Percentiles rank a stretch among this genome's conserved stretches.
phyloP scores from a whole-genome alignment of 225 moss, liverwort and hornwort species.

The Polytrichum commune region DNA sequence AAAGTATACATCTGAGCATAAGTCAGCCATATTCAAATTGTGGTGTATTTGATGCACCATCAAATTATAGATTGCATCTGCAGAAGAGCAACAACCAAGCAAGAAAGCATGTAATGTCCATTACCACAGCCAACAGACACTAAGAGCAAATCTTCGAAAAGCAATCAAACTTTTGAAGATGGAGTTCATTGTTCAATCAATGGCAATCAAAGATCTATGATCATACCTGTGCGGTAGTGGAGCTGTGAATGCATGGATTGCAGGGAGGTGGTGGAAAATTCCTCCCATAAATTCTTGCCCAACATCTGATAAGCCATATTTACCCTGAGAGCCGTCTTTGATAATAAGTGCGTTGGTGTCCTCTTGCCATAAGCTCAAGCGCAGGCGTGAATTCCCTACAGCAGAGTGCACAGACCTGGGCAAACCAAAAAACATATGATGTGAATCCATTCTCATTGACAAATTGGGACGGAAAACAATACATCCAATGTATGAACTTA shows the following conservation, averaged over 20 bases:
- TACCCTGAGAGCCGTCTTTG: constrained; percentile 22
- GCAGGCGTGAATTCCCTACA: constrained; percentile 58
- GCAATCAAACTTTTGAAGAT: background rate
- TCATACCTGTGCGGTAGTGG: constrained; percentile 60
- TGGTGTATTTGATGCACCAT: too few relatives aligned
- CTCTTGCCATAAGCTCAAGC: constrained; percentile 63
- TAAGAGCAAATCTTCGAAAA: background rate
- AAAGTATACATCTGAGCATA: too few relatives aligned
- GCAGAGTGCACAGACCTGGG: constrained; percentile 20
- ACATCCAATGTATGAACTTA: too few relatives aligned
- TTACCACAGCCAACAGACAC: background rate
- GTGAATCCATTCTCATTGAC: too few relatives aligned
- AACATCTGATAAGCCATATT: constrained; percentile 57
- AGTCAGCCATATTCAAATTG: too few relatives aligned
- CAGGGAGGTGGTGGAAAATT: constrained; percentile 72
- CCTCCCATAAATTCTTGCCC: constrained; percentile 72
- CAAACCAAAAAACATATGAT: background rate
- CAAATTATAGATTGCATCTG: too few relatives aligned
- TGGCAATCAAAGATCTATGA: background rate
- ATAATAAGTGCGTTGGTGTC: constrained; percentile 53
- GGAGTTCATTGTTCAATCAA: background rate
- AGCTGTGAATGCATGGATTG: constrained; percentile 65
- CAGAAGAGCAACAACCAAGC: too few relatives aligned
- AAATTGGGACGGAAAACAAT: too few relatives aligned
- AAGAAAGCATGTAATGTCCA: too few relatives aligned